These are phyloP conservation scores for Lizanozyma gosingica DNA, from an alignment of 1,139 yeast genomes.

Conservation along the genomic window DNA sequence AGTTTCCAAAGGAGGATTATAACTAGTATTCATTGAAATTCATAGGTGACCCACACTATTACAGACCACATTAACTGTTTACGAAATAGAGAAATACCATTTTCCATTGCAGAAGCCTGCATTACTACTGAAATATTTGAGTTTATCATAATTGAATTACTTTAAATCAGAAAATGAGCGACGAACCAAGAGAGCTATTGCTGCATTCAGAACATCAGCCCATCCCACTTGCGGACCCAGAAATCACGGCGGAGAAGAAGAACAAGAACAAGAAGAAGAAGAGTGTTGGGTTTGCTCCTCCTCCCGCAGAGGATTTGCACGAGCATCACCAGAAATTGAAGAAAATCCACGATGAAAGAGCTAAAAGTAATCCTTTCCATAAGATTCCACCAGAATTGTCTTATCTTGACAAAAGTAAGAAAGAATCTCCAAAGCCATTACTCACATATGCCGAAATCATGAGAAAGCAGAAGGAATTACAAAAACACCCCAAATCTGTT, in stretches of 20 bases:
- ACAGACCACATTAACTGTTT: too few relatives aligned
- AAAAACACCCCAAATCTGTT: neutral
- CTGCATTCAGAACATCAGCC: too few relatives aligned
- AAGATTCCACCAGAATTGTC: slow-evolving; percentile 37
- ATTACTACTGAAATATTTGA: too few relatives aligned
- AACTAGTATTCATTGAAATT: too few relatives aligned
- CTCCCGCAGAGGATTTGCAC: slow-evolving; percentile 28
- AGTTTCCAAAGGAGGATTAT: too few relatives aligned
- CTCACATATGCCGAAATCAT: slow-evolving; percentile 4
- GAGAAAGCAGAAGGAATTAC: neutral
- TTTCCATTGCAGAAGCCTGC: too few relatives aligned
- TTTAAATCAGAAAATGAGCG: too few relatives aligned
- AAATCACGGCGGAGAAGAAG: neutral
- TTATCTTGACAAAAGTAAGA: slow-evolving; percentile 20
- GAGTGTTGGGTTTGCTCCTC: slow-evolving; percentile 35
- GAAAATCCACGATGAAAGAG: slow-evolving; percentile 17
- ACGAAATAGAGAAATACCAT: too few relatives aligned
- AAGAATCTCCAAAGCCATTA: slow-evolving; percentile 16
- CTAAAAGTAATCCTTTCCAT: slow-evolving; percentile 28
- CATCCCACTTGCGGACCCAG: neutral
- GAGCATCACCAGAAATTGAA: slow-evolving; percentile 25
- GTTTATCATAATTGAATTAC: too few relatives aligned
- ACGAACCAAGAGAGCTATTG: too few relatives aligned
- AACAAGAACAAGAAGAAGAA: slow-evolving; percentile 11
- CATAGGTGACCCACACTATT: too few relatives aligned